Percentiles rank a stretch among this genome's conserved stretches.
phyloP scores from a whole-genome alignment of 129 eudicot species.

The Helianthus annuus region HanXRQr2.0-SUNRISE NC_035438.2:1374097-1374596 shows the following conservation, averaged over 20 bases:
- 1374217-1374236: conserved; percentile 49
- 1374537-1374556: conserved; percentile 76
- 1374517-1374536: conserved; percentile 82
- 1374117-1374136: conserved; percentile 34
- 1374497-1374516: conserved; percentile 75
- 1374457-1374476: conserved; percentile 29
- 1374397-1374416: conserved; percentile 53
- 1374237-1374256: conserved; percentile 55
- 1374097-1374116: conserved; percentile 70
- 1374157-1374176: conserved; percentile 26
- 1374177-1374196: conserved; percentile 50
- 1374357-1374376: conserved; percentile 62
- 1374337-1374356: conserved; percentile 68
- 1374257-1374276: conserved; percentile 53
- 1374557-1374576: conserved; percentile 74
- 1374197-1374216: conserved; percentile 42
- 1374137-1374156: conserved; percentile 42
- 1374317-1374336: conserved; percentile 53
- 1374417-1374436: conserved; percentile 63
- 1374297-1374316: conserved; percentile 38
- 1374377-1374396: conserved; percentile 49
- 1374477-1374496: conserved; percentile 21
- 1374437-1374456: conserved; percentile 27
- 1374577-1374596: conserved; percentile 75
- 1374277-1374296: conserved; percentile 43